Evolutionary conservation across 192 early-diverging fungal genomes (phyloP).

Genomic region (Fimicolochytrium jonesii): DNA sequence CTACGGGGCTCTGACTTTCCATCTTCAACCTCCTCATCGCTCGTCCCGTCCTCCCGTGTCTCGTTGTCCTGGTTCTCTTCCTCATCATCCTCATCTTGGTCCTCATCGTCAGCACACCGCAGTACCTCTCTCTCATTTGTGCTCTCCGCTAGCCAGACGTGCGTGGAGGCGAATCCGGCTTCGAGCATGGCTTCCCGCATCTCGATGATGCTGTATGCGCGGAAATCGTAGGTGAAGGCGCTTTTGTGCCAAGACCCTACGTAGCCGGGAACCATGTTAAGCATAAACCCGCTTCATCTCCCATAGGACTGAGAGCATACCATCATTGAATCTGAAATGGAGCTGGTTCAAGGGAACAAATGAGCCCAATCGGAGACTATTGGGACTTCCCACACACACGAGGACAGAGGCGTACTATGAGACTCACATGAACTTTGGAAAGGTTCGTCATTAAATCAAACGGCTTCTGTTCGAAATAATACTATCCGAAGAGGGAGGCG

Average conservation of each 20-base stretch:
- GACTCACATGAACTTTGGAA: constrained; percentile 22
- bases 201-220: constrained; percentile 39
- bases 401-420: too few species aligned
- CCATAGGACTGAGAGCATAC: too few species aligned
- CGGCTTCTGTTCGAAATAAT: constrained; percentile 37
- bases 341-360: too few species aligned
- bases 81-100: constrained; percentile 3
- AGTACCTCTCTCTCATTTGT: constrained; percentile 6
- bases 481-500: constrained; percentile 8
- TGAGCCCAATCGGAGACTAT: too few species aligned
- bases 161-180: constrained; percentile 37
- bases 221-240: constrained; percentile 40
- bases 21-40: neutral
- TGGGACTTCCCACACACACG: too few species aligned
- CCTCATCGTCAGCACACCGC: constrained; percentile 4
- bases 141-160: constrained; percentile 34
- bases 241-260: constrained; percentile 32
- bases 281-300: neutral
- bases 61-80: neutral
- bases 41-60: neutral
- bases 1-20: neutral
- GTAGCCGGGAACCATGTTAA: neutral
- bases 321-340: constrained; percentile 41
- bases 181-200: constrained; percentile 51
- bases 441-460: constrained; percentile 33